Evolutionary conservation across 2,329 filamentous ascomycete genomes (phyloP), one percentile per base, ranked within the genome.

Genomic region (Colletotrichum melonis): DNA sequence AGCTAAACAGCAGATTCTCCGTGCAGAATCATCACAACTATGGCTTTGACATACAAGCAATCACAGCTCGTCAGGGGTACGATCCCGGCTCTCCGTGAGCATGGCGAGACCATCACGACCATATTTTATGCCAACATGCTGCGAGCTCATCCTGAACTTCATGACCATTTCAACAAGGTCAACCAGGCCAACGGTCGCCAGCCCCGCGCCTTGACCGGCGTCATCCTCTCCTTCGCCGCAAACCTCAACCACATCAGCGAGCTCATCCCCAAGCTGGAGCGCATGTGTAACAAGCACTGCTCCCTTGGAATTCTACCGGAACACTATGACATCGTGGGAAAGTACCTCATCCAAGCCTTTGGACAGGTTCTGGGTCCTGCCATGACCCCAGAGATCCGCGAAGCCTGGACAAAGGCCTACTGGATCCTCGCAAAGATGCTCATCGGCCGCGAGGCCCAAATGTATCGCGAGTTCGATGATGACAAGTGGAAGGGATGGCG

Each of bases 101-200:
- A 94, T 79, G 93, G 93, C 79, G 87, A 88, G 75, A 86, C 87
- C 74, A 93, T 95, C 80, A 92, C 92, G 6, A 87, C 86, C n/a
- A 87, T 88, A 76, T 95, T 95, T 85, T 95, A 95, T 86, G 86
- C 86, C 74, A 91, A 90, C 78, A 89, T 95, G 86, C 85, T 95
- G 28, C 79, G 80, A 12, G 89, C 90, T 52, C 86, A 94, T 73
- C 92, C 92, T 0, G 88, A 90, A 57, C 88, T 95, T 38, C 89
- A 91, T 77, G 88, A 91, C 81, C 86, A 92, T 81, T 95, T 95
- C 88, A 95, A 94, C 70, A 76, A 75, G 55, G 75, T 75, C 52
- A 77, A 78, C 52, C 77, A 78, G 64, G 58, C 74, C 55, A 77
- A 75, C 7, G 76, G 77, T 14, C 76, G 76, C 6, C 77, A 78